Evolutionary conservation across 768 basidiomycete genomes (phyloP).

Genomic region (Lactifluus piperatus): DNA sequence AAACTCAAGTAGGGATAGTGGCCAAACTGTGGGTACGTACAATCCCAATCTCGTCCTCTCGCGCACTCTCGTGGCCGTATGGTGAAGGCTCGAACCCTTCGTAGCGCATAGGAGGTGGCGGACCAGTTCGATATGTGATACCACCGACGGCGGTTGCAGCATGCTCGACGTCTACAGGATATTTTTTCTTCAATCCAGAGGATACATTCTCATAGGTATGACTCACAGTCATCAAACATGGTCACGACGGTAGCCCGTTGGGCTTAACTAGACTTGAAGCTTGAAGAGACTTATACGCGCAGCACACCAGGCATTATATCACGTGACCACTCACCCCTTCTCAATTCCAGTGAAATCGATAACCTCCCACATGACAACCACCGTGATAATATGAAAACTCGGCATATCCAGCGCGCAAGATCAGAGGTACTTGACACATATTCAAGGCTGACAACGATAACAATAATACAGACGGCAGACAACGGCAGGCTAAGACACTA

Average conservation of each 20-base stretch:
- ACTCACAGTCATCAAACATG: conserved; percentile 38
- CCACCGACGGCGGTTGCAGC: conserved; percentile 43
- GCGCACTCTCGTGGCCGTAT: conserved; percentile 42
- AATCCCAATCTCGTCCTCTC: conserved; percentile 31
- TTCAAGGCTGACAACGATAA: not conserved
- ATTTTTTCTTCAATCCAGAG: conserved; percentile 3
- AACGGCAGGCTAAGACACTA: conserved; percentile 2
- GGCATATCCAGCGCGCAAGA: not conserved
- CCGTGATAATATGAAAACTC: not conserved
- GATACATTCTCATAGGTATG: not conserved
- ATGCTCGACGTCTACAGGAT: conserved; percentile 74
- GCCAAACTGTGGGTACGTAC: not conserved
- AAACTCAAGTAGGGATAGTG: conserved; percentile 12
- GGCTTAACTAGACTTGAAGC: not conserved
- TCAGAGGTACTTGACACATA: not conserved
- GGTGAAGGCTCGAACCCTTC: conserved; percentile 84
- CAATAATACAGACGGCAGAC: conserved; percentile 4
- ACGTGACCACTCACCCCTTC: not conserved
- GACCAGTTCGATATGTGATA: conserved; percentile 27
- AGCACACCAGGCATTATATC: not conserved
- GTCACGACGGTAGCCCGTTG: no score
- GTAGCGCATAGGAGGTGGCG: conserved; percentile 58
- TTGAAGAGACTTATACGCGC: not conserved
- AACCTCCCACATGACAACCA: no score
- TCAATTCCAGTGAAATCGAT: no score